A percentile compares a stretch with the other conserved stretches of the same genome.
These are phyloP conservation scores for Boletus vermiculosoides DNA, from an alignment of 768 basidiomycete genomes.

Conservation along the genomic window DNA sequence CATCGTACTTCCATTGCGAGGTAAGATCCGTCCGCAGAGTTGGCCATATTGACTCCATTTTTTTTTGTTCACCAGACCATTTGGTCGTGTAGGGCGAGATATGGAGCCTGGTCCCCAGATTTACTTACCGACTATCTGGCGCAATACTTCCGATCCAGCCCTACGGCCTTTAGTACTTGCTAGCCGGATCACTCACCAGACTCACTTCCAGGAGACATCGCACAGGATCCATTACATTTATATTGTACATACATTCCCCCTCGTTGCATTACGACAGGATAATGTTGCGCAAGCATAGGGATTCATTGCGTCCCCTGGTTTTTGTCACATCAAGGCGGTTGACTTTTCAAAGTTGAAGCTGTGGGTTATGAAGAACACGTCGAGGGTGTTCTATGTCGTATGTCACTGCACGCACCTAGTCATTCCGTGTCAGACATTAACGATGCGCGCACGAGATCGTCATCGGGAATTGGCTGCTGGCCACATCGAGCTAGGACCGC, in stretches of 20 bases:
- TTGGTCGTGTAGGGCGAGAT: conserved; percentile 22
- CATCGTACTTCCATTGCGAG: conserved; percentile 72
- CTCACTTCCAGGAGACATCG: neutral
- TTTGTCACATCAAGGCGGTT: conserved; percentile 11
- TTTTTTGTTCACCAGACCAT: conserved; percentile 20
- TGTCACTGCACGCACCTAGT: conserved; percentile 12
- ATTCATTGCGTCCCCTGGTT: conserved; percentile 10
- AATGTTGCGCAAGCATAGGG: conserved; percentile 5
- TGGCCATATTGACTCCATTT: conserved; percentile 9
- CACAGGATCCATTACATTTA: conserved; percentile 25
- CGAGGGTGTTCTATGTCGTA: conserved; percentile 9
- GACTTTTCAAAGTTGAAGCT: neutral
- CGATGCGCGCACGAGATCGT: conserved; percentile 18
- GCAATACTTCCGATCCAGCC: conserved; percentile 4
- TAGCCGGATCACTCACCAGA: conserved; percentile 7
- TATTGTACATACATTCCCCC: conserved; percentile 26
- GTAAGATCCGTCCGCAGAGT: conserved; percentile 41
- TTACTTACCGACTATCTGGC: conserved; percentile 4
- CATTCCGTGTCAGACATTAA: conserved; percentile 9
- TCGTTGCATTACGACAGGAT: conserved; percentile 24
- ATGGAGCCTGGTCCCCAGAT: neutral
- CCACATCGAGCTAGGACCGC: conserved; percentile 15
- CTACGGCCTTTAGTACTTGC: neutral
- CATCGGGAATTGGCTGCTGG: conserved; percentile 28
- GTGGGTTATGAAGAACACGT: conserved; percentile 27